phyloP scores from a whole-genome alignment of 805 yeast genomes.

The Lachancea cidri region DNA sequence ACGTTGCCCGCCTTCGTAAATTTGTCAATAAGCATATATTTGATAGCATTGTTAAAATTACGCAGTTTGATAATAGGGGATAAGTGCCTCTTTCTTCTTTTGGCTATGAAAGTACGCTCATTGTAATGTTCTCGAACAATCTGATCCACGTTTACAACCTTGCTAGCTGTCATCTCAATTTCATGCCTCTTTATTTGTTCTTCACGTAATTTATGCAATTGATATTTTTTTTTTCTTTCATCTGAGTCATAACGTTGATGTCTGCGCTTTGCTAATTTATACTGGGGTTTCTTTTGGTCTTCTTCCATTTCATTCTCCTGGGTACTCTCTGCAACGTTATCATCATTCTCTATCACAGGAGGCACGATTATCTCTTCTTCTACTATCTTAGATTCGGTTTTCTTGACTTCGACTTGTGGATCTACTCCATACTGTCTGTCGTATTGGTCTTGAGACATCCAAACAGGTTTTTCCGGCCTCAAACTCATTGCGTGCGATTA shows the following conservation, averaged over 20 bases:
- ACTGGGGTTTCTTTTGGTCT: conserved; percentile 12
- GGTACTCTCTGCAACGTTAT: conserved; percentile 10
- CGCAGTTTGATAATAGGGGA: conserved; percentile 85
- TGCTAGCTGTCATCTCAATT: conserved; percentile 33
- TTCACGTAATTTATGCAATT: conserved; percentile 29
- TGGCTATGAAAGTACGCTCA: conserved; percentile 68
- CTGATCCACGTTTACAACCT: conserved; percentile 46
- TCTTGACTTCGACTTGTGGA: conserved; percentile 8
- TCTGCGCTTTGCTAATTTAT: conserved; percentile 23
- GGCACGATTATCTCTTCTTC: conserved; percentile 6
- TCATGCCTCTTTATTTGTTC: conserved; percentile 33
- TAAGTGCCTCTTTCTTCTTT: conserved; percentile 53
- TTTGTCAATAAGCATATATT: conserved; percentile 75
- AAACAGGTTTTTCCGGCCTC: conserved; percentile 33
- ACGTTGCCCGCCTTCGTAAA: conserved; percentile 49
- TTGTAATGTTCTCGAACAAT: conserved; percentile 83
- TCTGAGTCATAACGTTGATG: conserved; percentile 30
- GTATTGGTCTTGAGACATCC: conserved; percentile 36
- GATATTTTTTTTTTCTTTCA: conserved; percentile 30
- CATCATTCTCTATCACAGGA: conserved; percentile 1
- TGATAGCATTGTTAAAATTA: conserved; percentile 87
- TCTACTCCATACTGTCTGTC: conserved; percentile 27
- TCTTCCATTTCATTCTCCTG: conserved; percentile 11
- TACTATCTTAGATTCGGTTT: conserved; percentile 3
- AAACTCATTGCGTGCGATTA: conserved; percentile 10